A percentile compares a stretch with the other conserved stretches of the same genome.
These are phyloP conservation scores for Termitomyces sp. DNA, from an alignment of 768 basidiomycete species.

Conservation along the genomic window DNA sequence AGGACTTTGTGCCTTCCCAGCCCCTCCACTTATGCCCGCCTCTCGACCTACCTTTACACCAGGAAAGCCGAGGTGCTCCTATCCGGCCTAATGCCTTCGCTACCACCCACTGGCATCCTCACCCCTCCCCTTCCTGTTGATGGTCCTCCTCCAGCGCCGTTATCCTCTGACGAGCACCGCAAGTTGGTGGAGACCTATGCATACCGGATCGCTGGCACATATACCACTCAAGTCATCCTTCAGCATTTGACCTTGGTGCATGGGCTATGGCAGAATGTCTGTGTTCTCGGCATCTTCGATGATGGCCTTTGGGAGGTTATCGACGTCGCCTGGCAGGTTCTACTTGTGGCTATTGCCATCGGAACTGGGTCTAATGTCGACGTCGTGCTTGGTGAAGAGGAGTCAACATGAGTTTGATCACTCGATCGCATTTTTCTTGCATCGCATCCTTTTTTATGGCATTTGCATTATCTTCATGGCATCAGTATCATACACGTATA, in stretches of 20 bases:
- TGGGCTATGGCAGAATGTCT: constrained; percentile 69
- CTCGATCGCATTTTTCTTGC: neutral
- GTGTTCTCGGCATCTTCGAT: constrained; percentile 64
- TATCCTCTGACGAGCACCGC: constrained; percentile 1
- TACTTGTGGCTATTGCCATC: constrained; percentile 54
- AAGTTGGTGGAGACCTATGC: constrained; percentile 22
- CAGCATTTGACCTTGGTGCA: constrained; percentile 46
- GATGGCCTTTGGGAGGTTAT: constrained; percentile 61
- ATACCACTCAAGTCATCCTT: constrained; percentile 41
- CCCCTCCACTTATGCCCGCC: constrained; percentile 51
- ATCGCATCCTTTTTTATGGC: neutral
- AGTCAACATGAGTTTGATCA: neutral
- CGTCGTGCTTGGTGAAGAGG: constrained; percentile 10
- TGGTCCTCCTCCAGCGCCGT: neutral
- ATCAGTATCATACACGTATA: neutral
- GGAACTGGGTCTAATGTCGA: constrained; percentile 32
- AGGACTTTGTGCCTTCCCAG: constrained; percentile 58
- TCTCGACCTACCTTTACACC: constrained; percentile 65
- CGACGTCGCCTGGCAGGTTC: constrained; percentile 61
- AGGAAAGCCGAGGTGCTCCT: constrained; percentile 48
- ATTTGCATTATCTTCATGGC: neutral
- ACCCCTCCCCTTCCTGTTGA: neutral
- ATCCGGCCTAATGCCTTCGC: constrained; percentile 39
- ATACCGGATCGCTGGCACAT: constrained; percentile 30
- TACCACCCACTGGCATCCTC: constrained; percentile 23